phyloP scores from a whole-genome alignment of 441 rosid species.

The Gossypium davidsonii region DNA sequence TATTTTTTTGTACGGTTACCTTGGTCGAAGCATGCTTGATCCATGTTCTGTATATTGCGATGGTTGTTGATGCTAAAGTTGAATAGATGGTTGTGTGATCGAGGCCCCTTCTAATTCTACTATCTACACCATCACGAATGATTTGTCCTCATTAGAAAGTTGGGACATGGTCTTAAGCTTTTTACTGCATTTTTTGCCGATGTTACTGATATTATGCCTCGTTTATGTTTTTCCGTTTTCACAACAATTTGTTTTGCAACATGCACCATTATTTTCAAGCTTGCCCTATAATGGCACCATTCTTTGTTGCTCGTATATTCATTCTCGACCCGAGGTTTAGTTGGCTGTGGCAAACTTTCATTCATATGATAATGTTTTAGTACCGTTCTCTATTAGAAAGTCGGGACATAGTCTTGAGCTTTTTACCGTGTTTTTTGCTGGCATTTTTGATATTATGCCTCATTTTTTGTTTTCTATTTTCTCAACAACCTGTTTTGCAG shows the following conservation, averaged over 20 bases:
- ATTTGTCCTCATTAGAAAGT: not conserved
- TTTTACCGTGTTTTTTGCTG: not conserved
- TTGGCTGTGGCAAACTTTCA: not conserved
- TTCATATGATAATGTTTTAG: not conserved
- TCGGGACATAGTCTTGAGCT: not conserved
- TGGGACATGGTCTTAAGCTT: not conserved
- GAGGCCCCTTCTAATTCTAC: not conserved
- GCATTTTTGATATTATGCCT: not conserved
- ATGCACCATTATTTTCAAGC: not conserved
- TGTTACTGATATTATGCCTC: not conserved
- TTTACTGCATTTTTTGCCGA: not conserved
- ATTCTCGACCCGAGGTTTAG: too few relatives aligned
- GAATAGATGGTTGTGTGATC: not conserved
- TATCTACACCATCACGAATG: not conserved
- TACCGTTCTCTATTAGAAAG: not conserved
- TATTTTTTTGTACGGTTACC: too few relatives aligned
- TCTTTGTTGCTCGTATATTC: not conserved
- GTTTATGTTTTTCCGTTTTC: not conserved
- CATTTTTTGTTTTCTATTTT: not conserved
- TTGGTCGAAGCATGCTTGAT: too few relatives aligned
- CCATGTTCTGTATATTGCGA: too few relatives aligned
- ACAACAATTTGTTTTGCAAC: not conserved
- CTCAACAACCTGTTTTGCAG: too few relatives aligned
- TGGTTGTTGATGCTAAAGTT: not conserved
- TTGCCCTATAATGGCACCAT: not conserved